These are phyloP conservation scores for Kwoniella sp. DNA, from an alignment of 768 basidiomycete genomes.

Conservation along the genomic window DNA sequence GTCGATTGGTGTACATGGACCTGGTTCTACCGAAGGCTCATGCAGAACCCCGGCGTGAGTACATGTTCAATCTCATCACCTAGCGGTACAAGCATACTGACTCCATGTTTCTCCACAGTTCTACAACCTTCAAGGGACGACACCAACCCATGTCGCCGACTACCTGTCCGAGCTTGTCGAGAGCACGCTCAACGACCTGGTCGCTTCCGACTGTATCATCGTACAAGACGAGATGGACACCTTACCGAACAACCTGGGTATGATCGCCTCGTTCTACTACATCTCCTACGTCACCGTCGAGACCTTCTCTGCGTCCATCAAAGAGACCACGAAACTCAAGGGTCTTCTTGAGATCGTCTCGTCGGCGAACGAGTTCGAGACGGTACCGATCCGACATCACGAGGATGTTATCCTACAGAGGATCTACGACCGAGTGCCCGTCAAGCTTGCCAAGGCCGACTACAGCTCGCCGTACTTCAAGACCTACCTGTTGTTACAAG, in stretches of 20 bases:
- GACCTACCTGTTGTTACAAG: conserved; percentile 93
- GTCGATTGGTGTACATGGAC: conserved; percentile 98
- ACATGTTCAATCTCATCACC: background rate
- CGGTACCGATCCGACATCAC: conserved; percentile 89
- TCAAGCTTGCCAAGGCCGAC: conserved; percentile 77
- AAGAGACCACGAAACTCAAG: conserved; percentile 94
- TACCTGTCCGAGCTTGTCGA: conserved; percentile 96
- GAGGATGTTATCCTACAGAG: conserved; percentile 75
- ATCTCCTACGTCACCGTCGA: conserved; percentile 87
- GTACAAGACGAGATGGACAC: conserved; percentile 91
- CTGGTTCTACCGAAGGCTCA: conserved; percentile 93
- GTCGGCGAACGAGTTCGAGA: conserved; percentile 94
- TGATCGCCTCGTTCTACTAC: conserved; percentile 74
- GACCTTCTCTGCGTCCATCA: conserved; percentile 91
- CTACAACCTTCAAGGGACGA: conserved; percentile 72
- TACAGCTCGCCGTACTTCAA: conserved; percentile 98
- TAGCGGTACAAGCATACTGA: background rate
- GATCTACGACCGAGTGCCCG: conserved; percentile 94
- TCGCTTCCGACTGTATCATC: conserved; percentile 90
- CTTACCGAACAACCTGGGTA: conserved; percentile 84
- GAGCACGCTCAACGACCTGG: conserved; percentile 83
- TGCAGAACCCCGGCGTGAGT: conserved; percentile 74
- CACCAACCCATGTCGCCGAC: conserved; percentile 91
- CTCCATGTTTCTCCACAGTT: conserved; percentile 31
- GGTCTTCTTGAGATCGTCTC: conserved; percentile 95